Conservation (phyloP, 1,139 yeast species). For the Geotrichum reessii region DNA sequence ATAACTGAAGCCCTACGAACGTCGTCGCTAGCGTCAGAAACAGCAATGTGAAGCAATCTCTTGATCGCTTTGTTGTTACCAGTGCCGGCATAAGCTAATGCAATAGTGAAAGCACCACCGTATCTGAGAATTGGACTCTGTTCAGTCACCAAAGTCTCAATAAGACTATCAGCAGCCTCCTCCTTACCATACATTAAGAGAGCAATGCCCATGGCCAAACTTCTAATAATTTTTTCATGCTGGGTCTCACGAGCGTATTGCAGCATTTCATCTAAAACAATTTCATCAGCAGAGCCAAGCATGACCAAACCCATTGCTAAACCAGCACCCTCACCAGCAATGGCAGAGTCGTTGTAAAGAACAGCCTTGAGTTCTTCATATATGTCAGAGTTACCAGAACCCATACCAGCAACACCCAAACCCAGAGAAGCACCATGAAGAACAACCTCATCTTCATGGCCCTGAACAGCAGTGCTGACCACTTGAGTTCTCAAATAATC, state of each 20-base stretch:
- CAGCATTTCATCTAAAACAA: constrained; percentile 74
- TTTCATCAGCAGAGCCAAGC: constrained; percentile 84
- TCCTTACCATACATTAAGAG: constrained; percentile 81
- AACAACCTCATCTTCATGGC: constrained; percentile 75
- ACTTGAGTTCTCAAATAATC: constrained; percentile 72
- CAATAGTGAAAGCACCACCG: constrained; percentile 93
- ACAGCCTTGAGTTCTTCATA: constrained; percentile 83
- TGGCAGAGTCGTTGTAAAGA: constrained; percentile 83
- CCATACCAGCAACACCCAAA: constrained; percentile 96
- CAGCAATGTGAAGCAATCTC: constrained; percentile 84
- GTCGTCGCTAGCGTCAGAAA: constrained; percentile 92
- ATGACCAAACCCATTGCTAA: constrained; percentile 92
- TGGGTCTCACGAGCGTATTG: constrained; percentile 92
- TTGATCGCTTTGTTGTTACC: constrained; percentile 85
- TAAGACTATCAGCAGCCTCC: constrained; percentile 68
- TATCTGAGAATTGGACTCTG: constrained; percentile 85
- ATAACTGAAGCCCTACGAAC: constrained; percentile 95
- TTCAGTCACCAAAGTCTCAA: constrained; percentile 61
- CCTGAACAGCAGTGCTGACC: constrained; percentile 47
- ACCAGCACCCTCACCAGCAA: constrained; percentile 96
- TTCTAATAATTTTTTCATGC: constrained; percentile 92
- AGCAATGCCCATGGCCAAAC: constrained; percentile 85
- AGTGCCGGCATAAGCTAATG: constrained; percentile 95
- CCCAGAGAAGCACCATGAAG: constrained; percentile 96
- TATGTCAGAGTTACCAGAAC: constrained; percentile 64